These are phyloP conservation scores for Rhizopogon rudus DNA, from an alignment of 768 basidiomycete genomes.

Conservation along the genomic window DNA sequence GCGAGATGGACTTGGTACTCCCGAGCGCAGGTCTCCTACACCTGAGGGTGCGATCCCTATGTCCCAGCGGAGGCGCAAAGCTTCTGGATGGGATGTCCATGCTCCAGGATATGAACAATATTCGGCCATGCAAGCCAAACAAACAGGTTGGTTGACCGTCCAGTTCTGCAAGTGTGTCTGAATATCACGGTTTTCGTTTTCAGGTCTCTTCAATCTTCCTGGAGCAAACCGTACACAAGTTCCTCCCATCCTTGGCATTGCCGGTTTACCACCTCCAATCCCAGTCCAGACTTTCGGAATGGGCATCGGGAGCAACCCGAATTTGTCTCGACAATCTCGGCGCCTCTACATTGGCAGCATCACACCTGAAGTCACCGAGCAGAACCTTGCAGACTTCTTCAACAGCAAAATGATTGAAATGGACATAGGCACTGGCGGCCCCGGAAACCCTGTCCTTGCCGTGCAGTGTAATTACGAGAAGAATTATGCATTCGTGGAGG, in stretches of 20 bases:
- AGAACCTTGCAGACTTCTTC: constrained; percentile 90
- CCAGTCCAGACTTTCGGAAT: constrained; percentile 83
- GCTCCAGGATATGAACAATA: constrained; percentile 95
- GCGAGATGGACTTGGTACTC: constrained; percentile 52
- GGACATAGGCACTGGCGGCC: constrained; percentile 75
- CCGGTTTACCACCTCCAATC: constrained; percentile 78
- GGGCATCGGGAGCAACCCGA: constrained; percentile 84
- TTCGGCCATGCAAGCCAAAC: constrained; percentile 95
- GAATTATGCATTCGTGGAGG: constrained; percentile 98
- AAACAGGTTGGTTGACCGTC: constrained; percentile 62
- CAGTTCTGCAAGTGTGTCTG: background rate
- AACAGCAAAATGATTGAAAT: constrained; percentile 94
- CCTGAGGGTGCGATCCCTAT: constrained; percentile 80
- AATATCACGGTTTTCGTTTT: constrained; percentile 6
- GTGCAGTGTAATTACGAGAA: constrained; percentile 99
- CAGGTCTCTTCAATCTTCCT: constrained; percentile 94
- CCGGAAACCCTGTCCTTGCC: constrained; percentile 87
- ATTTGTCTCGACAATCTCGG: constrained; percentile 88
- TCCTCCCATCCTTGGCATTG: constrained; percentile 75
- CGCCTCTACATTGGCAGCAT: constrained; percentile 97
- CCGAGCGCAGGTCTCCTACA: constrained; percentile 83
- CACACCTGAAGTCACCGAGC: constrained; percentile 90
- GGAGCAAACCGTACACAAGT: constrained; percentile 90
- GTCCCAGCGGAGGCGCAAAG: constrained; percentile 82
- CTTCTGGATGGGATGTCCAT: constrained; percentile 95